Evolutionary conservation across 1,139 yeast species (phyloP), one percentile per base, ranked within the genome.

Genomic region (Yarrowia galli): DNA sequence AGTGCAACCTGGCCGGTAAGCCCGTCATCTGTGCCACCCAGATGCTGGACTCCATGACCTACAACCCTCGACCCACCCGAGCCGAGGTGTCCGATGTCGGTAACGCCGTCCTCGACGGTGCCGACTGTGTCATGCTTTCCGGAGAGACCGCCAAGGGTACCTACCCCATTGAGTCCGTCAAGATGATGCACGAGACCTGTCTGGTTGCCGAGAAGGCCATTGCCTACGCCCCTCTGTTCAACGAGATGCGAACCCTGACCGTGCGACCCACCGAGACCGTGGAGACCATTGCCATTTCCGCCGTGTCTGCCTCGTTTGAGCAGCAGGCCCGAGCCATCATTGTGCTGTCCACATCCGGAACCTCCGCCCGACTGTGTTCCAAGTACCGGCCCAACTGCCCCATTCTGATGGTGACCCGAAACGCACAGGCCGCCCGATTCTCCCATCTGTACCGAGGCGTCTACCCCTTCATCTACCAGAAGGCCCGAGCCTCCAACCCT

Each of bases 101-200:
- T 84, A 95, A 95, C 82, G 99, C 99, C 75, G 90, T 96, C 75
- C 87, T 95, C 80, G 99, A 95, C 79, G 99, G 99, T 83, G 98
- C 98, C 77, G 99, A 95, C 85, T 95, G 98, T 89, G 97, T 93
- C 79, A 95, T 95, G 99, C 87, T 95, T 81, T 91, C 97, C 69
- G 99, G 99, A 80, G 99, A 95, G 85, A 95, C 99, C 75, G 99
- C 99, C 78, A 95, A 96, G 88, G 99, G 99, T 85, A 86, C 88
- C 85, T 95, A 95, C 85, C 99, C 99, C 79, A 81, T 88, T 72
- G 97, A 95, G 85, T 97, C 99, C 71, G 99, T 95, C 72, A 85
- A 92, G 74, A 93, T 96, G 93, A 95, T 95, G 99, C 98, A 93
- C 84, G 95, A 93, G 84, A 95, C 98, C 72, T 89, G 96, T 77